Evolutionary conservation across 2,329 filamentous ascomycete species (phyloP), one percentile per base, ranked within the genome.

Genomic region (Sclerotinia trifoliorum): DNA sequence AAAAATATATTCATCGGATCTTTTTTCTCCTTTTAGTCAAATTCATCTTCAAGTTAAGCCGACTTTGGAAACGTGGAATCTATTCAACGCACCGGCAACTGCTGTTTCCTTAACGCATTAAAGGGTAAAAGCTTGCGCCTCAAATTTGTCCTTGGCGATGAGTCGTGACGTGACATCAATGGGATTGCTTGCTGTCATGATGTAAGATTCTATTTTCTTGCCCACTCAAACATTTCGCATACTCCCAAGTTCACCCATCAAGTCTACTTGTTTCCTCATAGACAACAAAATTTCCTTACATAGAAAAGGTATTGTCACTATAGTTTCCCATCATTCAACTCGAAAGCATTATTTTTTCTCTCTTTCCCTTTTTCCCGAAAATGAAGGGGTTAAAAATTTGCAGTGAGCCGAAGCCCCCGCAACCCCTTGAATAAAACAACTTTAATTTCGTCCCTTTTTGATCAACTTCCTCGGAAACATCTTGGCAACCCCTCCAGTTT

Each of bases 381-480:
- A 58, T 58, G 56, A 58, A 58, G 39, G 56, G 35, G 56, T 44
- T 44, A 58, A 58, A 58, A 21, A 58, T 44, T 44, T 15, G 54
- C 29, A 44, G 35, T 44, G 32, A 56, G 55, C 32, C 35, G 13
- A 57, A n/a, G 32, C 21, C 21, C 21, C n/a, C 35, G 15, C 56
- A 19, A 58, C 35, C 35, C 26, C 26, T 17, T n/a, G 10, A 32
- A 46, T 10, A 32, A 44, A 60, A 48, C 42, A 8, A 61, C 42
- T 48, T n/a, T 48, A 48, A 61, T 61, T 61, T 48, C 52, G 52
- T 55, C 19, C 26, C 24, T 48, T 13, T 60, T 60, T 51, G 10
- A 24, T 24, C 39, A 48, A 61, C 29, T 55, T 46, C 15, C 24
- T 24, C 5, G 39, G 44, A 52, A 54, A 64, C 48, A 26, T 54